phyloP scores from a whole-genome alignment of 1,139 yeast genomes.

The Geotrichum candidum region DNA sequence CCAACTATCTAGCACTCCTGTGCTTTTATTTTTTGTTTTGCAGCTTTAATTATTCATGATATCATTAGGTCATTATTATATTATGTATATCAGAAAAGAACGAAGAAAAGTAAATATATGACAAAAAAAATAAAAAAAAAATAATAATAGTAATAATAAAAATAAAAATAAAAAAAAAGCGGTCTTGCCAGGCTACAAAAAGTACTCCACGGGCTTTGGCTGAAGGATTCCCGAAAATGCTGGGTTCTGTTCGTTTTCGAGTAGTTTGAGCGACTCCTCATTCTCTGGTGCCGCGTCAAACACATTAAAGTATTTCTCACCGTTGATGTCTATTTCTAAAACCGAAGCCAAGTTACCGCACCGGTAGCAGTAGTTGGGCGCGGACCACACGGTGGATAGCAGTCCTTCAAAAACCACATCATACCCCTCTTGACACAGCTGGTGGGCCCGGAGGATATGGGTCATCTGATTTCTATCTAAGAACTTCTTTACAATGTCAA shows the following conservation, averaged over 20 bases:
- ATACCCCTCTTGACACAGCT: slow-evolving; percentile 91
- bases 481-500: slow-evolving; percentile 83
- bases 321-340: slow-evolving; percentile 42
- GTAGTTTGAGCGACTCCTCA: slow-evolving; percentile 32
- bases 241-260: slow-evolving; percentile 20
- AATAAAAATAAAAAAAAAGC: too few species aligned
- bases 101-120: neutral
- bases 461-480: slow-evolving; percentile 69
- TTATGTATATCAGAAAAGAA: neutral
- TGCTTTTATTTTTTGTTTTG: too few species aligned
- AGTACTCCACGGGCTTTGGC: slow-evolving; percentile 60
- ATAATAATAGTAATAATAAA: too few species aligned
- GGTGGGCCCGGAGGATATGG: slow-evolving; percentile 90
- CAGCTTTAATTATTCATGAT: neutral
- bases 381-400: slow-evolving; percentile 97
- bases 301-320: slow-evolving; percentile 69
- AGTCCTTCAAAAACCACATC: slow-evolving; percentile 86
- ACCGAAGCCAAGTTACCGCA: slow-evolving; percentile 97
- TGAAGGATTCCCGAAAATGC: slow-evolving; percentile 24
- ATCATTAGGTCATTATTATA: neutral
- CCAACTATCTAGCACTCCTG: too few species aligned
- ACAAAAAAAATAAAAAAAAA: too few species aligned
- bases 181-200: slow-evolving; percentile 35
- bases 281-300: slow-evolving; percentile 96
- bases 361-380: slow-evolving; percentile 33